phyloP scores from a whole-genome alignment of 345 rosid species.

The Pseudoturritis turrita region DNA sequence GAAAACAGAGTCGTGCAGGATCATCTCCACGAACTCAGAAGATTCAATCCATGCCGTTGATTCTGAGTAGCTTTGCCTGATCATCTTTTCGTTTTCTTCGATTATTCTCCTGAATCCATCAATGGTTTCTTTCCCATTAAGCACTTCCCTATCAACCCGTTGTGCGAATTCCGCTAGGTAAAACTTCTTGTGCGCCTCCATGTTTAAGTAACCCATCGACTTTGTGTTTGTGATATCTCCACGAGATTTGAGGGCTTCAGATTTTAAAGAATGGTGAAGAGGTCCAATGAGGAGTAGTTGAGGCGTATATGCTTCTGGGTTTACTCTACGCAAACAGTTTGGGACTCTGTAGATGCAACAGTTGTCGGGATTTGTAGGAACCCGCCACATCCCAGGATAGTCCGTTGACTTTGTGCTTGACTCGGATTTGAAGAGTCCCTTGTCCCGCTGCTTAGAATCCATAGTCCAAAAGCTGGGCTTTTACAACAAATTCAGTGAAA shows the following conservation, averaged over 20 bases:
- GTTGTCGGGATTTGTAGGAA: not conserved
- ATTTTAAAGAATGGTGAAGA: not conserved
- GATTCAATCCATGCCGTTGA: not conserved
- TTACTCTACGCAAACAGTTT: not conserved
- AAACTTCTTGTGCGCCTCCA: not conserved
- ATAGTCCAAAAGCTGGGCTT: too few species aligned
- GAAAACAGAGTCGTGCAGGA: constrained; percentile 10
- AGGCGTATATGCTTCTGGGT: constrained; percentile 5
- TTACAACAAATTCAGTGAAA: too few species aligned
- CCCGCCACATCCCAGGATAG: not conserved
- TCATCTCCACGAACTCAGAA: not conserved
- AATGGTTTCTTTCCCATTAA: not conserved
- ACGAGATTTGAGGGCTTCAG: not conserved
- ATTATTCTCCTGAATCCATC: not conserved
- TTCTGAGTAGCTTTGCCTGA: constrained; percentile 4
- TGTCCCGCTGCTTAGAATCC: too few species aligned
- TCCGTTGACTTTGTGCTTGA: too few species aligned
- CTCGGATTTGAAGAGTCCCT: too few species aligned
- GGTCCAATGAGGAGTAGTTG: constrained; percentile 3
- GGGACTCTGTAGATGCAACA: constrained; percentile 19
- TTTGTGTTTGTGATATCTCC: not conserved
- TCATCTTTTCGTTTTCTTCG: not conserved
- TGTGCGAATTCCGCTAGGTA: not conserved
- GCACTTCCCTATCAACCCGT: not conserved
- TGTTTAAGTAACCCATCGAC: not conserved